A percentile compares a stretch with the other conserved stretches of the same genome.
These are phyloP conservation scores for Bullera alba DNA, from an alignment of 768 basidiomycete genomes.

Conservation along the genomic window DNA sequence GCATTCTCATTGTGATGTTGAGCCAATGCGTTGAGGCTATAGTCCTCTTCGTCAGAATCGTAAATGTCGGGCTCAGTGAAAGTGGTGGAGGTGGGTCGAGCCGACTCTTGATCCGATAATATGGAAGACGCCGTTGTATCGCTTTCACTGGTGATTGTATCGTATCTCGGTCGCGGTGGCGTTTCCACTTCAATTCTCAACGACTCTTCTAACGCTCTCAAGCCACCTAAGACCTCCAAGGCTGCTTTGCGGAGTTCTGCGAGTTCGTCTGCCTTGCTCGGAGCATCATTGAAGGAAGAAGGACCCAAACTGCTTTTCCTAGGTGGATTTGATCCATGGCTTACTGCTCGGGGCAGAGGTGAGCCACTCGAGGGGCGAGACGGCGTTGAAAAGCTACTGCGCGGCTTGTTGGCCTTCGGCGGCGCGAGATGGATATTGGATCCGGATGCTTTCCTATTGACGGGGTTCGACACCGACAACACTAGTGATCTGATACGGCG, in stretches of 20 bases:
- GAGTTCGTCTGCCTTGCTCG: slow-evolving; percentile 43
- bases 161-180: neutral
- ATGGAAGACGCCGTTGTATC: neutral
- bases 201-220: slow-evolving; percentile 73
- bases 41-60: slow-evolving; percentile 49
- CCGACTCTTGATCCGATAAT: neutral
- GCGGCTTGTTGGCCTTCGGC: neutral
- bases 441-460: slow-evolving; percentile 5
- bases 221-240: slow-evolving; percentile 70
- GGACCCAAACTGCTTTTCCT: slow-evolving; percentile 17
- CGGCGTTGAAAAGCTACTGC: slow-evolving; percentile 34
- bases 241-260: slow-evolving; percentile 67
- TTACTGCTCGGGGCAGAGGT: slow-evolving; percentile 20
- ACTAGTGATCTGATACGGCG: slow-evolving; percentile 27
- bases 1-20: slow-evolving; percentile 8
- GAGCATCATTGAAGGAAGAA: no score
- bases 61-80: slow-evolving; percentile 13
- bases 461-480: slow-evolving; percentile 19
- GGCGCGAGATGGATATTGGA: no score
- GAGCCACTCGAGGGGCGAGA: slow-evolving; percentile 25
- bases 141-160: neutral
- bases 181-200: slow-evolving; percentile 48
- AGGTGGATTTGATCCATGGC: slow-evolving; percentile 4
- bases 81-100: neutral
- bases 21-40: slow-evolving; percentile 52